These are phyloP conservation scores for Posidonia oceanica DNA, from an alignment of 116 monocot species.

Conservation along the genomic window DNA sequence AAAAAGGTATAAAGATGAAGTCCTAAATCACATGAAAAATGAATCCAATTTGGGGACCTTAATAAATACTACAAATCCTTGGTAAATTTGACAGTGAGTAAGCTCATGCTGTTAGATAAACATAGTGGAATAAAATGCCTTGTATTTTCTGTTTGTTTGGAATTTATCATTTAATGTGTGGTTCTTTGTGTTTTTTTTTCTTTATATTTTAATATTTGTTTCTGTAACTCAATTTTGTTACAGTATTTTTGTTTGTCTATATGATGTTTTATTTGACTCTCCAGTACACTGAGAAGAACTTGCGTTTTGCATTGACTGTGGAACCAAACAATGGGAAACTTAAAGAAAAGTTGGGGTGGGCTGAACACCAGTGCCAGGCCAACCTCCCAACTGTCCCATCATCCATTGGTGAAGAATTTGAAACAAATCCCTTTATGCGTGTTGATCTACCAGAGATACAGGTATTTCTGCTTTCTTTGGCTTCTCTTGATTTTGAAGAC, in stretches of 20 bases:
- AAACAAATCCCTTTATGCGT: slow-evolving; percentile 96
- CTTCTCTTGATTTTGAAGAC: background rate
- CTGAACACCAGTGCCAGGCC: slow-evolving; percentile 42
- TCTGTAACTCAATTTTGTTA: no score
- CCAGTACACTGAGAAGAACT: slow-evolving; percentile 90
- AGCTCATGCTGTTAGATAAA: no score
- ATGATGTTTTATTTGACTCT: background rate
- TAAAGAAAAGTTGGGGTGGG: slow-evolving; percentile 62
- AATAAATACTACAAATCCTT: no score
- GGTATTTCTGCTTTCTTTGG: slow-evolving; percentile 19
- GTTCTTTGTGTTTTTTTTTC: no score
- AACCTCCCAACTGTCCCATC: slow-evolving; percentile 82
- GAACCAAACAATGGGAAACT: slow-evolving; percentile 77
- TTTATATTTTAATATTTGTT: no score
- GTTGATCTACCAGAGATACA: slow-evolving; percentile 80
- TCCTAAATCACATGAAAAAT: no score
- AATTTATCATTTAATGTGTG: no score
- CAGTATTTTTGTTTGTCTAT: background rate
- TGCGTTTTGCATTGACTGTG: slow-evolving; percentile 72
- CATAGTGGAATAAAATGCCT: no score
- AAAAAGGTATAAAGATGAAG: no score
- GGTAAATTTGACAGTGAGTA: no score
- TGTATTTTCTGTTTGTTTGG: no score
- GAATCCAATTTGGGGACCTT: no score
- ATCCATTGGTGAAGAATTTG: slow-evolving; percentile 72